These are phyloP conservation scores for Anethum foeniculum DNA, from an alignment of 140 eudicot species.

Conservation along the genomic window DNA sequence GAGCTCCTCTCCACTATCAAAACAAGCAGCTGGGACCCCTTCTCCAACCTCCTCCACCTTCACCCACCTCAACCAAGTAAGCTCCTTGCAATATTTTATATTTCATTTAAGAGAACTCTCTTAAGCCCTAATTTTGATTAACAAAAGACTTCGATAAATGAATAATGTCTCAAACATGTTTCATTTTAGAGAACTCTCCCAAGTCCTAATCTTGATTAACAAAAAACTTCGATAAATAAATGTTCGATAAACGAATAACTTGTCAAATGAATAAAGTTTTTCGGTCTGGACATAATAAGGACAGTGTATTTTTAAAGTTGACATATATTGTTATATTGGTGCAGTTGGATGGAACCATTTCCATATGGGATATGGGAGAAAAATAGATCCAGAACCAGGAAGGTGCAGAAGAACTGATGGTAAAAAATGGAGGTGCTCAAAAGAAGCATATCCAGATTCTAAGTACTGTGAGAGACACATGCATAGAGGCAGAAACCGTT, in stretches of 20 bases:
- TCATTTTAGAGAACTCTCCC: not conserved
- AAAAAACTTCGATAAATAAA: not conserved
- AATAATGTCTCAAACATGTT: not conserved
- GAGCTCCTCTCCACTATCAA: constrained; percentile 80
- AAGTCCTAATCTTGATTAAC: not conserved
- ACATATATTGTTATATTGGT: not conserved
- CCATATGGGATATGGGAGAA: constrained; percentile 74
- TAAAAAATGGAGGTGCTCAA: constrained; percentile 92
- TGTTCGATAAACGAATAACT: not conserved
- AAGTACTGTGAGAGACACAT: constrained; percentile 99
- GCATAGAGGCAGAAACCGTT: constrained; percentile 99
- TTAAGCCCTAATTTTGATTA: not conserved
- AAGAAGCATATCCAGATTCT: constrained; percentile 89
- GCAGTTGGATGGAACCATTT: constrained; percentile 73
- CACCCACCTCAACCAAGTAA: constrained; percentile 49
- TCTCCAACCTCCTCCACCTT: constrained; percentile 1
- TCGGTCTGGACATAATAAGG: not conserved
- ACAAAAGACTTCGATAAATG: not conserved
- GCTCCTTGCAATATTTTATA: not conserved
- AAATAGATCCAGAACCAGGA: constrained; percentile 94
- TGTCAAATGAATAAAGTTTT: not conserved
- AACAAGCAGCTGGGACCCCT: constrained; percentile 31
- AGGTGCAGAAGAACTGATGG: constrained; percentile 97
- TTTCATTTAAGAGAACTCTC: not conserved
- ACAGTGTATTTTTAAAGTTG: not conserved